phyloP scores from a whole-genome alignment of 2,329 filamentous ascomycete species.

The Magnaporthiopsis poae region DNA sequence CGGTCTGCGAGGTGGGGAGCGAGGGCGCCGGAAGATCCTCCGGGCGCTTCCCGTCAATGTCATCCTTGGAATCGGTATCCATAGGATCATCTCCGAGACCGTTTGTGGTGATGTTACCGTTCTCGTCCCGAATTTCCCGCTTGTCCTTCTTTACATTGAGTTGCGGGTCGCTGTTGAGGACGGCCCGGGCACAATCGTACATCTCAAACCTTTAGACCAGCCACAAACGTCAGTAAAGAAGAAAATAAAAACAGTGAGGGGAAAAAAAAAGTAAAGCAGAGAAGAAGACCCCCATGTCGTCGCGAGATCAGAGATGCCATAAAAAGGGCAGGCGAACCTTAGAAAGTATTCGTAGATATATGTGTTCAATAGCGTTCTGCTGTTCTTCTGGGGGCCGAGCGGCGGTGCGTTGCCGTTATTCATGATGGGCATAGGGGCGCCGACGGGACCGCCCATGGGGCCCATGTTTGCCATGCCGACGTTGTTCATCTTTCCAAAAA shows the following conservation, averaged over 20 bases:
- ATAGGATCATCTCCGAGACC: slow-evolving; percentile 65
- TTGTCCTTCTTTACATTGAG: slow-evolving; percentile 60
- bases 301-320: not conserved
- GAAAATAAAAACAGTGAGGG: not conserved
- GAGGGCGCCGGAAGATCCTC: slow-evolving; percentile 70
- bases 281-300: not conserved
- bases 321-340: slow-evolving; percentile 47
- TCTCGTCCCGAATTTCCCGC: slow-evolving; percentile 55
- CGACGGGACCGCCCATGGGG: slow-evolving; percentile 58
- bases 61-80: slow-evolving; percentile 76
- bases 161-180: slow-evolving; percentile 57
- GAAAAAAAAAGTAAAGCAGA: no score
- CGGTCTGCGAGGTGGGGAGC: slow-evolving; percentile 53
- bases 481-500: slow-evolving; percentile 45
- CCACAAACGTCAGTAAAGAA: not conserved
- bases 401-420: slow-evolving; percentile 40
- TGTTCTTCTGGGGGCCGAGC: slow-evolving; percentile 27
- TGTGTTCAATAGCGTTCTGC: slow-evolving; percentile 60
- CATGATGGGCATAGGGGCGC: slow-evolving; percentile 57
- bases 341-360: slow-evolving; percentile 90
- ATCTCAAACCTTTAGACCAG: slow-evolving; percentile 32
- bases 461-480: slow-evolving; percentile 61
- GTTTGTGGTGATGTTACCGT: slow-evolving; percentile 57
- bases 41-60: slow-evolving; percentile 62
- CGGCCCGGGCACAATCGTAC: slow-evolving; percentile 69